These are phyloP conservation scores for Penicillium sp. DNA, from an alignment of 2,329 filamentous ascomycete species.

Conservation along the genomic window DNA sequence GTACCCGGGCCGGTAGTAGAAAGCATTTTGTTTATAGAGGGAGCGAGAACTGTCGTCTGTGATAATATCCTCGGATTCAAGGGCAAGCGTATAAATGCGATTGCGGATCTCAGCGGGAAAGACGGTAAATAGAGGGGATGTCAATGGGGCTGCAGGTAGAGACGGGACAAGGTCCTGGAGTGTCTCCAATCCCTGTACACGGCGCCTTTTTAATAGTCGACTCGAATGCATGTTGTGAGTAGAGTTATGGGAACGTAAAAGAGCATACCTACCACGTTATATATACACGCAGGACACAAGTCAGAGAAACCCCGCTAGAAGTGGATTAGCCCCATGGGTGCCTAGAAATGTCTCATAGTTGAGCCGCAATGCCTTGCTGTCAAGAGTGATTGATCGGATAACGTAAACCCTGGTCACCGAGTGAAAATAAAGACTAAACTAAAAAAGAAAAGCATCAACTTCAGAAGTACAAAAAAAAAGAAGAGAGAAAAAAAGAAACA, in stretches of 20 bases:
- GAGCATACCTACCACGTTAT: neutral
- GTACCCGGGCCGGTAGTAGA: slow-evolving; percentile 34
- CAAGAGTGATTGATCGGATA: neutral
- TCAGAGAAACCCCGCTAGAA: neutral
- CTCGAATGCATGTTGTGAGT: neutral
- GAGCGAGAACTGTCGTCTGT: neutral
- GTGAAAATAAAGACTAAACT: neutral
- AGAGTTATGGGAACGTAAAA: neutral
- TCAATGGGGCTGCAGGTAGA: slow-evolving; percentile 2
- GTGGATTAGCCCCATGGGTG: neutral
- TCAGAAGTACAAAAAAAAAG: neutral
- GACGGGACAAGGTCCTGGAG: neutral
- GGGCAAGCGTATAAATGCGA: neutral
- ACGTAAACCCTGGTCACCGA: neutral
- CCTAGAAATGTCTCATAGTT: neutral
- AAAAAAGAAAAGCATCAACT: neutral
- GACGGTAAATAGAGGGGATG: neutral
- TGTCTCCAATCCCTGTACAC: neutral
- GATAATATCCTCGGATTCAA: neutral
- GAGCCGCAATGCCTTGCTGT: neutral
- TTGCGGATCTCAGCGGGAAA: slow-evolving; percentile 1
- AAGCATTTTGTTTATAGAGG: slow-evolving; percentile 22
- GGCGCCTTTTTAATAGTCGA: neutral
- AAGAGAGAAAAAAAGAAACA: neutral
- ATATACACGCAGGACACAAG: neutral